Evolutionary conservation across 2,329 filamentous ascomycete genomes (phyloP), one percentile per base, ranked within the genome.

Genomic region (Fusarium albidum): DNA sequence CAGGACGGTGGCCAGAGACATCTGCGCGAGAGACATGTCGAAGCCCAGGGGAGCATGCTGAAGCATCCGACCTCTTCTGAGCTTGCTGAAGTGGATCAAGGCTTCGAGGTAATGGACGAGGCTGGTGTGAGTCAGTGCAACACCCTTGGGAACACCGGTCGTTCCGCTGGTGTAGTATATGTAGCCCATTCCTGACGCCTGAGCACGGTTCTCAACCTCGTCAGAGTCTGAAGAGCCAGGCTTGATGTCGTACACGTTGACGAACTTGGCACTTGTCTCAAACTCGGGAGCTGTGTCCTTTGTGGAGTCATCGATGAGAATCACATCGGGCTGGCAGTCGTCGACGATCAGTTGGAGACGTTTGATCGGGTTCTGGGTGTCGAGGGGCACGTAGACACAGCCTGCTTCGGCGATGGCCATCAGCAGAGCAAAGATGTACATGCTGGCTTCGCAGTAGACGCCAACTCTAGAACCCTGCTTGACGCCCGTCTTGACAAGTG

Each of bases 351-450:
- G 46, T 3, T 59, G 49, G 2, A 75, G 68, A 7, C 75, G 65
- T 13, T 58, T 12, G 2, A 59, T 13, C 5, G 67, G 59, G 12
- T 61, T 66, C 1, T 60, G 49, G 2, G 65, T 33, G 44, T 82
- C 80, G 0, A 82, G 64, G 3, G 75, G 75, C 5, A 78, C 66
- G 31, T 75, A 75, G 3, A 70, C 61, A 8, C 64, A 69, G 1
- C 77, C 77, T 10, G 75, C 40, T 1, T 68, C 63, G 49, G 71
- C 54, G 31, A 79, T 75, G 9, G 74, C 78, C 4, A 80, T 67
- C 29, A 80, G 42, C 3, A 29, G 26, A 21, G 32, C 12, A 18
- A 34, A n/a, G 14, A 18, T 17, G n/a, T 35, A 14, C 9, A 27
- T 8, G 21, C 15, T 13, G 26, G 42, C 8, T 27, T 18, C 15